Evolutionary conservation across 352 stramenopile species (phyloP).

Genomic region (Elongisporangium senticosum): DNA sequence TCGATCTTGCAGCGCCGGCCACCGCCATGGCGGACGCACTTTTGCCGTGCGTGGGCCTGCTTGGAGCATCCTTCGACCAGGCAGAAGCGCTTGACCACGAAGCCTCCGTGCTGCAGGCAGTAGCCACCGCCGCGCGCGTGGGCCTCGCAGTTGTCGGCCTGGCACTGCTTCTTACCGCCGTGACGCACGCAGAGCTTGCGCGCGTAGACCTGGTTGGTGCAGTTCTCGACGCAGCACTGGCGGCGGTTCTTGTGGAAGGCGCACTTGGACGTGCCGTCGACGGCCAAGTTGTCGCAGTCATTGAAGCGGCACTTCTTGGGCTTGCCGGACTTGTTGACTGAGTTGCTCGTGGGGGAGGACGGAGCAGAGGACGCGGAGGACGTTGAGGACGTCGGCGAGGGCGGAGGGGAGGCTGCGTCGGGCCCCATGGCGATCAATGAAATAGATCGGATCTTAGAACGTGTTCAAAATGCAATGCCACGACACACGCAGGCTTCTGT

Average conservation of each 20-base stretch:
- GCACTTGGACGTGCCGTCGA: conserved; percentile 73
- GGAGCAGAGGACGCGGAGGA: conserved; percentile 8
- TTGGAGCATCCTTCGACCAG: conserved; percentile 76
- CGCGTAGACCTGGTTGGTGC: conserved; percentile 81
- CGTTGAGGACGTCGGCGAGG: conserved; percentile 9
- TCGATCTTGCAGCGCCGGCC: conserved; percentile 66
- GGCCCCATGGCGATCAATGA: conserved; percentile 17
- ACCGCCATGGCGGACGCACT: conserved; percentile 71
- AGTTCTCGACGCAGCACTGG: conserved; percentile 75
- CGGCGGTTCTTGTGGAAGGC: conserved; percentile 81
- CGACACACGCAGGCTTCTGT: conserved; percentile 23
- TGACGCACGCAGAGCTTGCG: conserved; percentile 79
- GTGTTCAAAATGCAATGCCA: conserved; percentile 1
- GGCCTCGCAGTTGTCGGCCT: conserved; percentile 65
- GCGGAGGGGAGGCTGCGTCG: conserved; percentile 12
- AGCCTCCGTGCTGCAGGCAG: conserved; percentile 73
- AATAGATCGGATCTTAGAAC: conserved; percentile 2
- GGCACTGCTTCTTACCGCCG: conserved; percentile 76
- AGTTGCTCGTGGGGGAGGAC: conserved; percentile 9
- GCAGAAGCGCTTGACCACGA: conserved; percentile 81
- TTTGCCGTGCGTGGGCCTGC: conserved; percentile 68
- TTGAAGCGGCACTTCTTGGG: conserved; percentile 75
- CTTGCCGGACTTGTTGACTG: conserved; percentile 21
- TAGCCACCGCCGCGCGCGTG: conserved; percentile 68
- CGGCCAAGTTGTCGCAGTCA: conserved; percentile 66